Percentiles rank a stretch among this genome's conserved stretches.
Evolutionary conservation across 2,329 filamentous ascomycete genomes (phyloP).

Genomic region (Beauveria medogensis): DNA sequence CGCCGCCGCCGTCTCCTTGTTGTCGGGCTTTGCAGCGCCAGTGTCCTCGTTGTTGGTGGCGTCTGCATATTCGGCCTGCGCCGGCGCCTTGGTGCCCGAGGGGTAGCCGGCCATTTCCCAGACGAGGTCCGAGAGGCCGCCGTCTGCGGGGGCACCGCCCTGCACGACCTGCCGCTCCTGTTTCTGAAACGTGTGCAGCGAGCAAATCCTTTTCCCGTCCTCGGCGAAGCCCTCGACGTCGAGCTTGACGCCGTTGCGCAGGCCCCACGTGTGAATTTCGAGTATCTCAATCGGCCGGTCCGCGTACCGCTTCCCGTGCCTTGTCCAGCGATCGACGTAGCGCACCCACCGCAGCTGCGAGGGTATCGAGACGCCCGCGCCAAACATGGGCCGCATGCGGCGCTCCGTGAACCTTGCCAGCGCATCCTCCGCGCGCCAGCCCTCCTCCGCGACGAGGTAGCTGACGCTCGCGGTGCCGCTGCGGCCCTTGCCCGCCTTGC

Average conservation of each 20-base stretch:
- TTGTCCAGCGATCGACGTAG: slow-evolving; percentile 83
- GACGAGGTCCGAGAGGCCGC: slow-evolving; percentile 42
- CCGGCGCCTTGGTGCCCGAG: slow-evolving; percentile 26
- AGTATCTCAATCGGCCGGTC: slow-evolving; percentile 77
- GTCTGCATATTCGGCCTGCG: slow-evolving; percentile 26
- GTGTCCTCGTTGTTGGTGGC: slow-evolving; percentile 19
- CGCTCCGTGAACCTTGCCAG: slow-evolving; percentile 61
- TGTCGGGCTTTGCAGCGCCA: neutral
- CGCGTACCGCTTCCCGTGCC: slow-evolving; percentile 66
- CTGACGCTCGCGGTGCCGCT: slow-evolving; percentile 83
- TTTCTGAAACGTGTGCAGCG: slow-evolving; percentile 70
- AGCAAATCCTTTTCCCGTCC: slow-evolving; percentile 79
- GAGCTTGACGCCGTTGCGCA: slow-evolving; percentile 81
- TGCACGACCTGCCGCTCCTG: slow-evolving; percentile 65
- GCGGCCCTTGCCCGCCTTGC: slow-evolving; percentile 92
- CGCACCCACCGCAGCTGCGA: slow-evolving; percentile 81
- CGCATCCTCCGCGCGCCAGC: slow-evolving; percentile 46
- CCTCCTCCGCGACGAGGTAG: slow-evolving; percentile 83
- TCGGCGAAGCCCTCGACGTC: slow-evolving; percentile 78
- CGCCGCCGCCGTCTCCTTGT: slow-evolving; percentile 4
- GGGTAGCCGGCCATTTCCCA: slow-evolving; percentile 43
- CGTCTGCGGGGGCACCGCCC: slow-evolving; percentile 41
- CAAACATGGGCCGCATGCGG: slow-evolving; percentile 84
- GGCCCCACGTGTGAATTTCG: slow-evolving; percentile 84
- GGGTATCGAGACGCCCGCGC: slow-evolving; percentile 83